Conservation (phyloP, 1,139 yeast species). For the Diutina mesorugosa region DNA sequence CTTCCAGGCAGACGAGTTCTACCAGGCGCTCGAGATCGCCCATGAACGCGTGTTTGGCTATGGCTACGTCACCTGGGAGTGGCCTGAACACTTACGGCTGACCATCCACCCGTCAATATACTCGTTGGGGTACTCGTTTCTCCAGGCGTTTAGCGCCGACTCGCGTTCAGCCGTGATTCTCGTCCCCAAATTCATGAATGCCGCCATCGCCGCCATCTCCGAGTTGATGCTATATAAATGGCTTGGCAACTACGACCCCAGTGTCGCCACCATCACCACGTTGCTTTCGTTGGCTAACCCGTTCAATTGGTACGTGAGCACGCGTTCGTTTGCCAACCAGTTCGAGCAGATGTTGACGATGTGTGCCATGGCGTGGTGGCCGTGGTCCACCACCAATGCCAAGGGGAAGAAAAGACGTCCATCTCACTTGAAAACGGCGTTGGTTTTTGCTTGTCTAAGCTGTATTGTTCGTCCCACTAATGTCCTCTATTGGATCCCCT, state of each 20-base stretch:
- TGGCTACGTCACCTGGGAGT: constrained; percentile 92
- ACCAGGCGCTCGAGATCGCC: constrained; percentile 90
- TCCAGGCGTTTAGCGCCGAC: constrained; percentile 4
- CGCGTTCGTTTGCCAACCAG: constrained; percentile 80
- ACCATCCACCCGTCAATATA: constrained; percentile 71
- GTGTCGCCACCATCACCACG: constrained; percentile 33
- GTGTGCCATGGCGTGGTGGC: constrained; percentile 65
- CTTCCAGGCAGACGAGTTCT: constrained; percentile 95
- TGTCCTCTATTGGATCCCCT: constrained; percentile 54
- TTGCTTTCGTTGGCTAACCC: constrained; percentile 52
- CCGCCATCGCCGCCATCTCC: constrained; percentile 55
- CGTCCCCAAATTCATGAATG: constrained; percentile 61
- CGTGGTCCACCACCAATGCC: constrained; percentile 26
- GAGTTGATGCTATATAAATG: constrained; percentile 46
- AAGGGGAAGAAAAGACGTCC: constrained; percentile 6
- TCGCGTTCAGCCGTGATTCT: constrained; percentile 7
- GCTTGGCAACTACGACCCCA: constrained; percentile 25
- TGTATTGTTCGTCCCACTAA: constrained; percentile 80
- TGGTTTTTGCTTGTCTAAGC: constrained; percentile 37
- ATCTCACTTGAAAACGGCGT: constrained; percentile 10
- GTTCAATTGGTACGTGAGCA: constrained; percentile 70
- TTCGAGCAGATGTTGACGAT: constrained; percentile 66
- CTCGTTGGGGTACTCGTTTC: constrained; percentile 24
- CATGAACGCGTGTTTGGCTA: constrained; percentile 61
- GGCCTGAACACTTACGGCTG: constrained; percentile 66